Conservation (phyloP, 176 grass and related monocot genomes). For the Carex scoparia region DNA sequence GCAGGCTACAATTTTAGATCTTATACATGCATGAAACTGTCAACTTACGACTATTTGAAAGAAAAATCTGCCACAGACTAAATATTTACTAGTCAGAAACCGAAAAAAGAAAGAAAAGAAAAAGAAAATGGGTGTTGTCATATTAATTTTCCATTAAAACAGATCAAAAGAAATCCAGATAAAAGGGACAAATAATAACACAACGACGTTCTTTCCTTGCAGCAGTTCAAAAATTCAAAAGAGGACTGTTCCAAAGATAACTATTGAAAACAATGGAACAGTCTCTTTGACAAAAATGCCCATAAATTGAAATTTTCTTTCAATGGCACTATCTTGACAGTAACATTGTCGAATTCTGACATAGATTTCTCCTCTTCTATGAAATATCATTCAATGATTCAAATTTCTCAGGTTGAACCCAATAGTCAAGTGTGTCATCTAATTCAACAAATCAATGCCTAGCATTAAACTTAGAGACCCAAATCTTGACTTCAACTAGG, state of each 20-base stretch:
- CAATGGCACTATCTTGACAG: constrained; percentile 17
- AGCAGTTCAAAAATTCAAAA: neutral
- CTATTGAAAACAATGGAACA: neutral
- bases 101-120: too few relatives aligned
- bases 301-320: neutral
- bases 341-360: neutral
- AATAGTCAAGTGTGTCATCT: neutral
- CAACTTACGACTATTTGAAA: neutral
- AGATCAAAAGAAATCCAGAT: neutral
- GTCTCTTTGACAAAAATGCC: neutral
- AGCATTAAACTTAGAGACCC: constrained; percentile 3
- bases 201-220: neutral
- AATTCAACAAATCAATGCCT: constrained; percentile 22
- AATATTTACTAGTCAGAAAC: constrained; percentile 3
- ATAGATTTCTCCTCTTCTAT: neutral
- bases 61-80: neutral
- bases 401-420: neutral
- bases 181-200: neutral
- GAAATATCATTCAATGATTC: constrained; percentile 20
- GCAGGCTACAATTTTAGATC: neutral
- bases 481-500: constrained; percentile 16
- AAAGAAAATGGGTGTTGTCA: neutral
- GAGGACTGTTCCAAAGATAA: neutral
- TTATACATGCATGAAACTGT: neutral
- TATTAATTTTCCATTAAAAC: neutral